Conservation (phyloP, 192 early-diverging fungal species). For the Coemansia sp. region DNA sequence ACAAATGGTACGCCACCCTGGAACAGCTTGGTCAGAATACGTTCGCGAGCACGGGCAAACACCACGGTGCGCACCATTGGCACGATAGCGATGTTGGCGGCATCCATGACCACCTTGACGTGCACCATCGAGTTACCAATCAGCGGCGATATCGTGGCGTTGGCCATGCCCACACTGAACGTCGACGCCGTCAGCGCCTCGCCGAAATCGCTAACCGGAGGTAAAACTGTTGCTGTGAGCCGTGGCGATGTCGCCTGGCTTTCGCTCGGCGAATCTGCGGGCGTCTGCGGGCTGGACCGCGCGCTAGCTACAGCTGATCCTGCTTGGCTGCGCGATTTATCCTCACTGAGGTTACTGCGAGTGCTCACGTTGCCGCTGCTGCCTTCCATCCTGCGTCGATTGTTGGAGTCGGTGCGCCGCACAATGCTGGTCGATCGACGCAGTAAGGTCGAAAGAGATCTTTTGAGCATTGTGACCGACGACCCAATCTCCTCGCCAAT, state of each 20-base stretch:
- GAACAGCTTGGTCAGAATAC: conserved; percentile 50
- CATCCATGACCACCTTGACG: conserved; percentile 47
- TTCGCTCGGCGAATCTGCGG: not conserved
- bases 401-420: conserved; percentile 13
- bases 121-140: conserved; percentile 52
- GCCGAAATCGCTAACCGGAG: not conserved
- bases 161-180: conserved; percentile 21
- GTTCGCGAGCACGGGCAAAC: conserved; percentile 50
- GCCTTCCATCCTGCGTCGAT: conserved; percentile 2
- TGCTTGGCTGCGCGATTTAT: conserved; percentile 1
- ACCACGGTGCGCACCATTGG: conserved; percentile 42
- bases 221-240: not conserved
- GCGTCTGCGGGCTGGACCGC: not conserved
- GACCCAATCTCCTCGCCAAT: not conserved
- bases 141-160: conserved; percentile 28
- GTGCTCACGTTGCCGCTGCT: not conserved
- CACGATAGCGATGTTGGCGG: conserved; percentile 20
- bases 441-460: conserved; percentile 45
- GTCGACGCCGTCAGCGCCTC: conserved; percentile 29
- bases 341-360: conserved; percentile 9
- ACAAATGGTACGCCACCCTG: conserved; percentile 42
- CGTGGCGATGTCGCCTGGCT: not conserved
- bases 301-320: not conserved
- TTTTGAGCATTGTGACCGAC: conserved; percentile 21
- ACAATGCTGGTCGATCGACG: conserved; percentile 41